phyloP scores from a whole-genome alignment of 2,329 filamentous ascomycete species.

The Lasiodiplodia theobromae region DNA sequence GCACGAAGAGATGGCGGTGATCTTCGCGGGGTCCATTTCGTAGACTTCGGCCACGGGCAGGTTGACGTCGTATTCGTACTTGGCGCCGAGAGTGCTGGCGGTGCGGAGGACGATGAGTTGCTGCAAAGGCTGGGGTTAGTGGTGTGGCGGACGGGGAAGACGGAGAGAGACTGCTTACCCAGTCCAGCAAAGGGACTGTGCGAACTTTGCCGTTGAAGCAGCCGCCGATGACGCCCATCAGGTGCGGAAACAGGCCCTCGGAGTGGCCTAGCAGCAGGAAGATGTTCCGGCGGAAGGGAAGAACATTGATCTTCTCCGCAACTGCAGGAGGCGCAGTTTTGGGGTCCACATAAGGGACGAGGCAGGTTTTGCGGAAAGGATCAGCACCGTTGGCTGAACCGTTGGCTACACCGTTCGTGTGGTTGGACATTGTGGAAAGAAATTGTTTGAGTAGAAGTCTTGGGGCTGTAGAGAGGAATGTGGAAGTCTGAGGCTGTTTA shows the following conservation, averaged over 20 bases:
- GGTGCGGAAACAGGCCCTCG: conserved; percentile 11
- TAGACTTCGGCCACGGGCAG: conserved; percentile 33
- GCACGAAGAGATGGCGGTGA: background rate
- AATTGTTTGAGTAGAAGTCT: no score
- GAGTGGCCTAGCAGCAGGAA: conserved; percentile 22
- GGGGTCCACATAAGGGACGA: conserved; percentile 12
- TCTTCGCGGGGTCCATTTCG: background rate
- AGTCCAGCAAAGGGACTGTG: conserved; percentile 27
- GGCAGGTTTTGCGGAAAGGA: conserved; percentile 17
- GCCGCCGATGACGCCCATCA: conserved; percentile 15
- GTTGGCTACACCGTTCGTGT: no score
- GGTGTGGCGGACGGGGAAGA: background rate
- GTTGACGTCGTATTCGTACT: conserved; percentile 39
- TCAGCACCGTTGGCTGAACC: background rate
- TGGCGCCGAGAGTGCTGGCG: conserved; percentile 35
- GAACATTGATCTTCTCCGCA: conserved; percentile 16
- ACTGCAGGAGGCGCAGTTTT: background rate
- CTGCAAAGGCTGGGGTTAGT: background rate
- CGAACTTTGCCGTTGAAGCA: conserved; percentile 16
- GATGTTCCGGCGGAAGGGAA: conserved; percentile 26
- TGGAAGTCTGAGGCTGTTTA: no score
- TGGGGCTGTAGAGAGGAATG: no score
- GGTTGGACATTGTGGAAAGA: no score
- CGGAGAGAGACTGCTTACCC: conserved; percentile 13
- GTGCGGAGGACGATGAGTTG: conserved; percentile 37